Percentiles rank a stretch among this genome's conserved stretches.
These are phyloP conservation scores for Ophiostoma angusticollis DNA, from an alignment of 2,329 filamentous ascomycete species.

Conservation along the genomic window DNA sequence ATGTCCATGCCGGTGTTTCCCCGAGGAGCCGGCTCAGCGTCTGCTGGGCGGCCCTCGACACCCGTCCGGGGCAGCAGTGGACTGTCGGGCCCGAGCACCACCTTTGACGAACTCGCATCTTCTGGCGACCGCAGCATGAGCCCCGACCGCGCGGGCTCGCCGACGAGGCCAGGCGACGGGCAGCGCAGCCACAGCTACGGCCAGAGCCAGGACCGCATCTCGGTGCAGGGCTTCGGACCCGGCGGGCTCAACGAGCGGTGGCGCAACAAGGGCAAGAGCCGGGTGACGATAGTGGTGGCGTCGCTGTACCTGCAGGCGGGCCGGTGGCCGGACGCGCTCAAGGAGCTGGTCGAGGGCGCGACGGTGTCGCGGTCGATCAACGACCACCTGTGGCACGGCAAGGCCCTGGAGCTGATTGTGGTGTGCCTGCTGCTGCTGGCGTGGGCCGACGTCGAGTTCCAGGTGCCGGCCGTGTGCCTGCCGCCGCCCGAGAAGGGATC, in stretches of 20 bases:
- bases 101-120: constrained; percentile 33
- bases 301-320: constrained; percentile 81
- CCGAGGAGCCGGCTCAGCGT: constrained; percentile 33
- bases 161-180: constrained; percentile 28
- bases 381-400: constrained; percentile 95
- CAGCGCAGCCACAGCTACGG: constrained; percentile 39
- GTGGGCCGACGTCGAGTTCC: constrained; percentile 75
- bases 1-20: constrained; percentile 65
- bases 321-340: constrained; percentile 77
- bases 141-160: constrained; percentile 27
- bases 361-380: constrained; percentile 63
- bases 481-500: constrained; percentile 35
- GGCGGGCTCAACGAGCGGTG: constrained; percentile 63
- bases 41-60: constrained; percentile 37
- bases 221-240: constrained; percentile 58
- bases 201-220: constrained; percentile 42
- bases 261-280: constrained; percentile 67
- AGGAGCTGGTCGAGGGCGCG: constrained; percentile 70
- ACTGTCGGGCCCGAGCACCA: constrained; percentile 35
- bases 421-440: constrained; percentile 72
- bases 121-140: constrained; percentile 25
- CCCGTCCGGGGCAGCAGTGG: constrained; percentile 31
- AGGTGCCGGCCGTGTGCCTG: constrained; percentile 48
- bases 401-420: constrained; percentile 78
- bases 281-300: constrained; percentile 67